Evolutionary conservation across 441 rosid species (phyloP).

Genomic region (Theobroma grandiflorum): DNA sequence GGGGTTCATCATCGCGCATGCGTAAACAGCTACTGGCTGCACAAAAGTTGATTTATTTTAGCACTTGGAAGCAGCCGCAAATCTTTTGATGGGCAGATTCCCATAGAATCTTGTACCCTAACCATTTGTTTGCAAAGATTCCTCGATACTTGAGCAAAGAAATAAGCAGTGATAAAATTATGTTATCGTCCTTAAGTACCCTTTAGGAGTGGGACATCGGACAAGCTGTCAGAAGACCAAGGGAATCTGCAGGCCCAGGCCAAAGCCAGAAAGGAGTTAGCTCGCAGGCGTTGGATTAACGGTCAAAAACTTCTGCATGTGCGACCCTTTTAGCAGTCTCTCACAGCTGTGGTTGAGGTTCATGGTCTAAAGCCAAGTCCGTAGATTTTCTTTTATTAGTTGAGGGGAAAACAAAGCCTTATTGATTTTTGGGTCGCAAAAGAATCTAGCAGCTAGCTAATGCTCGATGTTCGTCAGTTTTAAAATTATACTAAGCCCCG

Average conservation of each 20-base stretch:
- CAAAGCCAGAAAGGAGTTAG: not conserved
- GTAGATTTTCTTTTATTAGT: not conserved
- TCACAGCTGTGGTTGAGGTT: not conserved
- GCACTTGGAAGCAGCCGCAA: conserved; percentile 19
- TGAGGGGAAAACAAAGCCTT: not conserved
- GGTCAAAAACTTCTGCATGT: conserved; percentile 13
- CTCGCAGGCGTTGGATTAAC: not conserved
- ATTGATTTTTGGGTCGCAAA: not conserved
- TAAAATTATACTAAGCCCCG: not conserved
- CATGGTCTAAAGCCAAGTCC: not conserved
- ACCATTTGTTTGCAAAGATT: conserved; percentile 9
- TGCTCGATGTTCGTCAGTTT: not conserved
- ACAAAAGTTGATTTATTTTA: not conserved
- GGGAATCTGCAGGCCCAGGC: not conserved
- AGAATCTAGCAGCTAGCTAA: not conserved
- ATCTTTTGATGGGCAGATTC: not conserved
- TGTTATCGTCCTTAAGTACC: not conserved
- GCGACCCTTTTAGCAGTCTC: conserved; percentile 1
- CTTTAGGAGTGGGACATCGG: not conserved
- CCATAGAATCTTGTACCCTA: not conserved
- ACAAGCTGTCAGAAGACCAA: not conserved
- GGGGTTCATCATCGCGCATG: not conserved
- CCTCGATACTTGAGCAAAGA: not conserved
- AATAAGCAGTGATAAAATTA: not conserved
- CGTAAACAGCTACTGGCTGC: not conserved